A percentile compares a stretch with the other conserved stretches of the same genome.
These are phyloP conservation scores for Delonix regia DNA, from an alignment of 306 rosid species.

Conservation along the genomic window DNA sequence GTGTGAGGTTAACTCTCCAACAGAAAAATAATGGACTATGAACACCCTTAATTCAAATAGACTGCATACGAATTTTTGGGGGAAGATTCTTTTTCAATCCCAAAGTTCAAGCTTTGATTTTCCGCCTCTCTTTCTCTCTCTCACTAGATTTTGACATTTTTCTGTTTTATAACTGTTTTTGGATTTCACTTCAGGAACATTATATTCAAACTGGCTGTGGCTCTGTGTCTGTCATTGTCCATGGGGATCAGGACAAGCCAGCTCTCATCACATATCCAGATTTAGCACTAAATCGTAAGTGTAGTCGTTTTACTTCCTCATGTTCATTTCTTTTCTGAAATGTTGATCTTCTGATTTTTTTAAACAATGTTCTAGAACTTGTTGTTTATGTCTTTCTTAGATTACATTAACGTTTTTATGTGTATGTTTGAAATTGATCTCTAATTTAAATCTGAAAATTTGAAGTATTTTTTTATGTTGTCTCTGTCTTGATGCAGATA, in stretches of 20 bases:
- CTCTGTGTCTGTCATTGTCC: constrained; percentile 80
- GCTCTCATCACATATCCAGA: constrained; percentile 90
- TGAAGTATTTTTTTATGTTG: neutral
- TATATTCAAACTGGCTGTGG: constrained; percentile 78
- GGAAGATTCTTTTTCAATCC: constrained; percentile 18
- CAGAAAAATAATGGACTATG: neutral
- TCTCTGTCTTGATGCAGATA: constrained; percentile 56
- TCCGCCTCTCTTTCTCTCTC: constrained; percentile 8
- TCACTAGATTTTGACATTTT: neutral
- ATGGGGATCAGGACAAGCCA: constrained; percentile 89
- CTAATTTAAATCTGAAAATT: constrained; percentile 19
- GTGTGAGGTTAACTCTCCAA: neutral
- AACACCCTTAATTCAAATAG: constrained; percentile 16
- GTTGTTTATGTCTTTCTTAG: constrained; percentile 2
- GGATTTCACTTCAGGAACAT: constrained; percentile 66
- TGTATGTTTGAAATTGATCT: neutral
- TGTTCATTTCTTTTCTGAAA: neutral
- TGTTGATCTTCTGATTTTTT: neutral
- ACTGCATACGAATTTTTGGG: constrained; percentile 34
- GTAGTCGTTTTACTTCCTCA: neutral
- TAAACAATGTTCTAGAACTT: neutral
- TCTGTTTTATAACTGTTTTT: constrained; percentile 11
- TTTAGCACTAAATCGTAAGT: constrained; percentile 85
- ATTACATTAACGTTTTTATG: neutral
- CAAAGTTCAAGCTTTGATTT: constrained; percentile 18